Evolutionary conservation across 2,329 filamentous ascomycete genomes (phyloP).

Genomic region (Cladosporium velox): DNA sequence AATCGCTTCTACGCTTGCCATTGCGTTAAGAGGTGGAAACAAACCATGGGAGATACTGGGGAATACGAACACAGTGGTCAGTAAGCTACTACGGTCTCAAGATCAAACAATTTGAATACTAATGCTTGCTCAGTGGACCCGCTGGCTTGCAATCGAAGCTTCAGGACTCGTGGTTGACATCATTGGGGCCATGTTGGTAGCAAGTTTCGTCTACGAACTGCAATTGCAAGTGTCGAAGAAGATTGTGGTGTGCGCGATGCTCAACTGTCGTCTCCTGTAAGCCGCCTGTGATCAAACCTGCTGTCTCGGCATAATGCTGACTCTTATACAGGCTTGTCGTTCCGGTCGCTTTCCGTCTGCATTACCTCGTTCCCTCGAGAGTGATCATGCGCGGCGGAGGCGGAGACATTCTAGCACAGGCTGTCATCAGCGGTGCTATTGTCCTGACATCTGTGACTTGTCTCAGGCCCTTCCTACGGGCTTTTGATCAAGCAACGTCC

Average conservation of each 20-base stretch:
- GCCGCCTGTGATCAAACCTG: not conserved
- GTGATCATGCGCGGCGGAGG: not conserved
- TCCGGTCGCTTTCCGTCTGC: not conserved
- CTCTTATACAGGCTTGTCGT: not conserved
- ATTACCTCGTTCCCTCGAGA: not conserved
- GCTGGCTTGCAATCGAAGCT: not conserved
- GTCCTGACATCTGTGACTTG: conserved; percentile 16
- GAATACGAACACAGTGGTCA: not conserved
- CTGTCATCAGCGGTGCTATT: conserved; percentile 3
- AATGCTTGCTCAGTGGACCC: not conserved
- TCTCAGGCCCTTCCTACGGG: conserved; percentile 14
- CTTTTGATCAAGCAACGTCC: conserved; percentile 13
- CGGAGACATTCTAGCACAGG: conserved; percentile 7
- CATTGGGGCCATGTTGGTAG: conserved; percentile 6
- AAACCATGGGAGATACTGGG: not conserved
- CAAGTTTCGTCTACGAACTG: conserved; percentile 12
- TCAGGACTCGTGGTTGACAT: conserved; percentile 6
- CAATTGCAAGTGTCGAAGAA: conserved; percentile 15
- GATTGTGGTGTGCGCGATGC: conserved; percentile 4
- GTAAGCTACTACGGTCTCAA: not conserved
- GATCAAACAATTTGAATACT: not conserved
- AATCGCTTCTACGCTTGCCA: not conserved
- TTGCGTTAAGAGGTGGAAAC: not conserved
- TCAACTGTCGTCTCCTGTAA: conserved; percentile 18
- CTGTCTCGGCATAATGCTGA: not conserved